Evolutionary conservation across 139 green algal species (phyloP).

Genomic region (Picochlorum sp.): DNA sequence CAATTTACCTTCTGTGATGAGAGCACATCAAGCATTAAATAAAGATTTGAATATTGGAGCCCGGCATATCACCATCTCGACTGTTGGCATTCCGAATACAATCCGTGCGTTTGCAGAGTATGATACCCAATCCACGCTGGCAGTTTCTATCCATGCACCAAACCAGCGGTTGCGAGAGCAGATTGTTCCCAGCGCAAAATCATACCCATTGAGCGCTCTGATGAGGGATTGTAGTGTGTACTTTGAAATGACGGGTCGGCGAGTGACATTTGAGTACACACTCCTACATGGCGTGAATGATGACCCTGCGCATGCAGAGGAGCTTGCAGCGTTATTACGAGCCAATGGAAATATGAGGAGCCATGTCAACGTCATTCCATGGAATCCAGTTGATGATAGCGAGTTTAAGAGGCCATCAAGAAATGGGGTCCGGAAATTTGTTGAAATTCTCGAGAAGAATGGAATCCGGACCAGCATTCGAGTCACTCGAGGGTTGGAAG

Average conservation of each 20-base stretch:
- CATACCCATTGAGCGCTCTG: constrained; percentile 79
- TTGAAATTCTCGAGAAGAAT: constrained; percentile 46
- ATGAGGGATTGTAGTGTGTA: constrained; percentile 67
- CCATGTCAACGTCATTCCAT: constrained; percentile 96
- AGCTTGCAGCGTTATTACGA: constrained; percentile 69
- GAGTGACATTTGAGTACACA: constrained; percentile 96
- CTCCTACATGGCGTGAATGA: constrained; percentile 84
- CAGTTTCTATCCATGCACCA: constrained; percentile 66
- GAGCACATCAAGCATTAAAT: constrained; percentile 64
- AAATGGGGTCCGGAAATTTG: constrained; percentile 41
- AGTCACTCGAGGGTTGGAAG: constrained; percentile 75
- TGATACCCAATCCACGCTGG: constrained; percentile 61
- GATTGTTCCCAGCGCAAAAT: constrained; percentile 55
- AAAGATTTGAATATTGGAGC: constrained; percentile 75
- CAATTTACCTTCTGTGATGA: constrained; percentile 73
- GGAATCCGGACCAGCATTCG: constrained; percentile 53
- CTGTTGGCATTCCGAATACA: constrained; percentile 74
- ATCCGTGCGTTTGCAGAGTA: constrained; percentile 53
- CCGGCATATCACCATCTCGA: constrained; percentile 91
- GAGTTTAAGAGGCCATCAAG: constrained; percentile 65
- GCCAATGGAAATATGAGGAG: constrained; percentile 39
- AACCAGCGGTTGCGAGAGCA: constrained; percentile 63
- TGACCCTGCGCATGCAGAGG: constrained; percentile 44
- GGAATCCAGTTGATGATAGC: constrained; percentile 84
- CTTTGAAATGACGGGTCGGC: constrained; percentile 64